Evolutionary conservation across 2,329 filamentous ascomycete species (phyloP).

Genomic region (Cytospora piceae): DNA sequence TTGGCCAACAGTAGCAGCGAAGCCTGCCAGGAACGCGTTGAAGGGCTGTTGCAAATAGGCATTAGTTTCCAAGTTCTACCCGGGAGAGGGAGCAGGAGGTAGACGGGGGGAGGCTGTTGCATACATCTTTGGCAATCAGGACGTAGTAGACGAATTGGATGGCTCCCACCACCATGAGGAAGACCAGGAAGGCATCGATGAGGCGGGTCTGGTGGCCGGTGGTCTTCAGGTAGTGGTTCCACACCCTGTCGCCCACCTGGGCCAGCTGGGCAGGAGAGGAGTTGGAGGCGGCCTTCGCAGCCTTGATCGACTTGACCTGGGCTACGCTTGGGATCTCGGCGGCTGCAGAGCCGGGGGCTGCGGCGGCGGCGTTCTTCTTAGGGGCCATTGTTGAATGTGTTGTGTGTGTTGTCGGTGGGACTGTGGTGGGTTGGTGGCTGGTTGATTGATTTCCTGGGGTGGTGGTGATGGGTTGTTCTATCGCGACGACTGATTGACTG

Average conservation of each 20-base stretch:
- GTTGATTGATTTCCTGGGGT: not conserved
- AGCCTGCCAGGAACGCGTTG: slow-evolving; percentile 97
- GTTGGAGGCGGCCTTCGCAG: slow-evolving; percentile 11
- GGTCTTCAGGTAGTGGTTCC: slow-evolving; percentile 75
- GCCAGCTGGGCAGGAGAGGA: slow-evolving; percentile 1
- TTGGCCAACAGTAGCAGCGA: slow-evolving; percentile 91
- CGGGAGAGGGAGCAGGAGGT: not conserved
- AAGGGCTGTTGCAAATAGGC: slow-evolving; percentile 71
- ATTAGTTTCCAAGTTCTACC: slow-evolving; percentile 31
- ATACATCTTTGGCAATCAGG: slow-evolving; percentile 89
- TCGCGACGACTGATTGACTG: not conserved
- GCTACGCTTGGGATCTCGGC: not conserved
- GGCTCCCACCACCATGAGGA: slow-evolving; percentile 82
- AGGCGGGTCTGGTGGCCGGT: slow-evolving; percentile 93
- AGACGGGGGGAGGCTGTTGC: slow-evolving; percentile 43
- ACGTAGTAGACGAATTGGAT: slow-evolving; percentile 94
- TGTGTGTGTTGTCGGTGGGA: not conserved
- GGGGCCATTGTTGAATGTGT: slow-evolving; percentile 18
- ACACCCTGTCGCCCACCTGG: slow-evolving; percentile 47
- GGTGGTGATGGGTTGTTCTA: not conserved
- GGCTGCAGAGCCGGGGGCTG: not conserved
- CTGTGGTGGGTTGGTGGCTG: not conserved
- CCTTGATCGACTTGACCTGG: slow-evolving; percentile 12
- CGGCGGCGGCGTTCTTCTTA: slow-evolving; percentile 21
- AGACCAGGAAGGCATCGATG: slow-evolving; percentile 87